A percentile compares a stretch with the other conserved stretches of the same genome.
Conservation (phyloP, 225 moss, liverwort and hornwort species). For the Marchantia paleacea region DNA sequence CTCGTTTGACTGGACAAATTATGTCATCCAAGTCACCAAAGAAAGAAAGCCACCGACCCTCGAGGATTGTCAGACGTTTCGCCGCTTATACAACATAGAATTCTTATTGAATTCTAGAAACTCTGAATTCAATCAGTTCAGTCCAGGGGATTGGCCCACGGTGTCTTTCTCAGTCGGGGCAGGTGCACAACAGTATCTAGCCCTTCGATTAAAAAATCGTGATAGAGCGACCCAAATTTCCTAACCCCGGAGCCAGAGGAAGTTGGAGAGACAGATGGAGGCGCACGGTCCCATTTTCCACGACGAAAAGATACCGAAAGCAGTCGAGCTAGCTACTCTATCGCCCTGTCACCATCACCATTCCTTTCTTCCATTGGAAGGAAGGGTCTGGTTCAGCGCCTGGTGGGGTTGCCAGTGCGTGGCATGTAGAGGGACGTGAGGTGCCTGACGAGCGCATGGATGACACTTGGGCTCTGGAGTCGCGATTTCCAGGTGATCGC, state of each 20-base stretch:
- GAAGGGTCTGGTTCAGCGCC: neutral
- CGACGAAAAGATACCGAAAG: neutral
- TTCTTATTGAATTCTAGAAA: neutral
- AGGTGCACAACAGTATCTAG: neutral
- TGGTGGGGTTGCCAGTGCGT: neutral
- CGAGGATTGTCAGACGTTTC: neutral
- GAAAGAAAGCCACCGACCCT: neutral
- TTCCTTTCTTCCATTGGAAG: neutral
- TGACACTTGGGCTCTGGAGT: neutral
- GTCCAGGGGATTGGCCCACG: neutral
- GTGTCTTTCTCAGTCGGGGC: neutral
- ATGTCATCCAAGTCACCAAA: neutral
- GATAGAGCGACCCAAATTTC: too few relatives aligned
- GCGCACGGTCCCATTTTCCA: neutral
- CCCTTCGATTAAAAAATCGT: neutral
- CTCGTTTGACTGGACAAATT: constrained; percentile 1
- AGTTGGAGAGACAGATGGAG: neutral
- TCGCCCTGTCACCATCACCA: neutral
- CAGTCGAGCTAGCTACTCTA: neutral
- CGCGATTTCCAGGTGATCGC: too few relatives aligned
- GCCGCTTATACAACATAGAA: neutral
- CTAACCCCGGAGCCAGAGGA: neutral
- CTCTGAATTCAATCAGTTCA: neutral
- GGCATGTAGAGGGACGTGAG: neutral
- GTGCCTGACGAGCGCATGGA: constrained; percentile 5